phyloP scores from a whole-genome alignment of 306 rosid genomes.

The Fragaria iinumae region DNA sequence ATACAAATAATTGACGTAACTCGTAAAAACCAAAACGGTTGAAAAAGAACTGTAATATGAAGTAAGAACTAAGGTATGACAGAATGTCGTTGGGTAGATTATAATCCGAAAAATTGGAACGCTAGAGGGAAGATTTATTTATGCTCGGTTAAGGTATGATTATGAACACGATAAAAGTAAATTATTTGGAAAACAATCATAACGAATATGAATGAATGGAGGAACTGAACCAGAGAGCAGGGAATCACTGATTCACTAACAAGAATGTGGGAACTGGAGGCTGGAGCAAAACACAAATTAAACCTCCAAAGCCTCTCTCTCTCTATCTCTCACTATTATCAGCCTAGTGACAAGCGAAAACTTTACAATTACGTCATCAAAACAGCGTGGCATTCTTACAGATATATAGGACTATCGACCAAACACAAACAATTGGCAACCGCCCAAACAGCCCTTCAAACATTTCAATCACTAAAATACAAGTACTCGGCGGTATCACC shows the following conservation, averaged over 20 bases:
- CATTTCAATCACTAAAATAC: conserved; percentile 26
- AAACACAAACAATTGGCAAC: conserved; percentile 45
- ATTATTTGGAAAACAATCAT: conserved; percentile 26
- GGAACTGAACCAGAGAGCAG: conserved; percentile 41
- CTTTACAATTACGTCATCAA: conserved; percentile 78
- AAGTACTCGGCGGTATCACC: conserved; percentile 34
- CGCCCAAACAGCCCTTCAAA: conserved; percentile 43
- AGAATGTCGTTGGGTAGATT: too few relatives aligned
- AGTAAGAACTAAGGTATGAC: too few relatives aligned
- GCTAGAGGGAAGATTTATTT: background rate
- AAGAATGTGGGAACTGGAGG: conserved; percentile 44
- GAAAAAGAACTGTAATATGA: too few relatives aligned
- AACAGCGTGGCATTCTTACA: conserved; percentile 60
- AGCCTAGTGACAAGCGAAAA: conserved; percentile 35
- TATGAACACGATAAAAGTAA: conserved; percentile 5
- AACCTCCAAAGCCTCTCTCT: conserved; percentile 39
- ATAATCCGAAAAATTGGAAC: too few relatives aligned
- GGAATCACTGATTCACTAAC: conserved; percentile 33
- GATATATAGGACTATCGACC: conserved; percentile 36
- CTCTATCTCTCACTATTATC: conserved; percentile 36
- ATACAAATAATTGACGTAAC: too few relatives aligned
- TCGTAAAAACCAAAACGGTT: too few relatives aligned
- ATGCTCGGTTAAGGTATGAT: background rate
- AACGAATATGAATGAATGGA: conserved; percentile 45
- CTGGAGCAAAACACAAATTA: conserved; percentile 37